Evolutionary conservation across 768 basidiomycete genomes (phyloP).

Genomic region (Dacryopinax primogenitus): DNA sequence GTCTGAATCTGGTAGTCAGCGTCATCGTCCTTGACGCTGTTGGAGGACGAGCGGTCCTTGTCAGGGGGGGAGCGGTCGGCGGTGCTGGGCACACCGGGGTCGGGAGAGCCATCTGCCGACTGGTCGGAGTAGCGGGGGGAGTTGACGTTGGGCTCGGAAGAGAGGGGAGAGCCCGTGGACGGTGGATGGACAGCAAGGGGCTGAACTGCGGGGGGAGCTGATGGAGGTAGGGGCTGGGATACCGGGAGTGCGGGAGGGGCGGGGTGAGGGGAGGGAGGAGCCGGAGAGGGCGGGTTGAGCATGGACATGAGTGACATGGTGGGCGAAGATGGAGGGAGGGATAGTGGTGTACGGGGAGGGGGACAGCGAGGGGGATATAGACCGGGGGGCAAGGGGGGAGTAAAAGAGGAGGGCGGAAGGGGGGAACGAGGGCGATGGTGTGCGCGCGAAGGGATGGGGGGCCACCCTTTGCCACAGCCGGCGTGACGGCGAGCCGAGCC

Average conservation of each 20-base stretch:
- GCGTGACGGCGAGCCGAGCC: slow-evolving; percentile 8
- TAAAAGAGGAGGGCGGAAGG: too few species aligned
- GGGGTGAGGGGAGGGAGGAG: neutral
- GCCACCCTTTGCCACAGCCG: slow-evolving; percentile 9
- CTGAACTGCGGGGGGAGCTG: neutral
- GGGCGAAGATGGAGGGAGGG: neutral
- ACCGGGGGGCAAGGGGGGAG: neutral
- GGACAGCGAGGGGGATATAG: neutral
- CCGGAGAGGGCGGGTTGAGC: neutral
- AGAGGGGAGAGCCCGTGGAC: neutral
- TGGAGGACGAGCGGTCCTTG: neutral
- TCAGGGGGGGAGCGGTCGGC: neutral
- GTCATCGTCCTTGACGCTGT: slow-evolving; percentile 2
- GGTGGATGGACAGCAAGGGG: neutral
- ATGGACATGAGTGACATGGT: neutral
- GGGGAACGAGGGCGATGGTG: slow-evolving; percentile 5
- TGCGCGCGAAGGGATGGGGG: neutral
- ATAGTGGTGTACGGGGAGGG: neutral
- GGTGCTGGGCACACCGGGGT: slow-evolving; percentile 8
- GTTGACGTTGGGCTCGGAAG: slow-evolving; percentile 11
- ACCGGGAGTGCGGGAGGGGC: neutral
- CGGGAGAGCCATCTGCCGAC: neutral
- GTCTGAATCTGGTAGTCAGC: neutral
- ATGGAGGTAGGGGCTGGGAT: neutral
- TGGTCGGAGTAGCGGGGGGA: slow-evolving; percentile 1